These are phyloP conservation scores for Phanerochaete sordida DNA, from an alignment of 768 basidiomycete genomes.

Conservation along the genomic window DNA sequence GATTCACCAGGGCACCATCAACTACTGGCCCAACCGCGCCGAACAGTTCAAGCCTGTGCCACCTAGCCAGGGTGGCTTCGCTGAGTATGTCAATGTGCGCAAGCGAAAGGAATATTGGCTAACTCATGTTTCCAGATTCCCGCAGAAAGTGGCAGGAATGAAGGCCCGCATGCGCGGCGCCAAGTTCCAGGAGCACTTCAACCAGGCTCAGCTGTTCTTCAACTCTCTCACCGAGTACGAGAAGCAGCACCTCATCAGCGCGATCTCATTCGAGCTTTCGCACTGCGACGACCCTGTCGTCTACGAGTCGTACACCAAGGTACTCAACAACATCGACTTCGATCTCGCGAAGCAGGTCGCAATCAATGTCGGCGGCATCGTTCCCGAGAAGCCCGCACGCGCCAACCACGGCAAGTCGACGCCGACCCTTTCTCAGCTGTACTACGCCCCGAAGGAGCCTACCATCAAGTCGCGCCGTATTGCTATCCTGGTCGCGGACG, in stretches of 20 bases:
- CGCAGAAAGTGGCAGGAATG: constrained; percentile 47
- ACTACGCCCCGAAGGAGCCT: constrained; percentile 50
- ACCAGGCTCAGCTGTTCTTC: constrained; percentile 77
- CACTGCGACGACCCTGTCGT: constrained; percentile 78
- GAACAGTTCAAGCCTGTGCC: constrained; percentile 45
- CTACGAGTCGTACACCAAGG: constrained; percentile 60
- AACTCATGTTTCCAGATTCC: constrained; percentile 32
- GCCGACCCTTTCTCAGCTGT: constrained; percentile 56
- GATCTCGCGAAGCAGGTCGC: constrained; percentile 74
- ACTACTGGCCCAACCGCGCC: constrained; percentile 84
- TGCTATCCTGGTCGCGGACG: constrained; percentile 73
- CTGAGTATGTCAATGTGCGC: constrained; percentile 36
- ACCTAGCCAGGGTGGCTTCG: constrained; percentile 51
- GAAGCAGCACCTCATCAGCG: constrained; percentile 65
- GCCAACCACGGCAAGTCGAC: constrained; percentile 57
- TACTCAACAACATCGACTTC: constrained; percentile 71
- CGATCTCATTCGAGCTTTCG: constrained; percentile 79
- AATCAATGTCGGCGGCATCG: constrained; percentile 53
- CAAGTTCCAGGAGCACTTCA: constrained; percentile 79
- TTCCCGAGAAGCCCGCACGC: constrained; percentile 49
- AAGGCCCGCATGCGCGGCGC: constrained; percentile 58
- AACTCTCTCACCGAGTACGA: constrained; percentile 74
- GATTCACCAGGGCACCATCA: constrained; percentile 56
- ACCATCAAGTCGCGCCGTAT: constrained; percentile 67
- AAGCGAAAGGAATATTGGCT: not conserved